These are phyloP conservation scores for Asterophora lycoperdoides DNA, from an alignment of 768 basidiomycete species.

Conservation along the genomic window DNA sequence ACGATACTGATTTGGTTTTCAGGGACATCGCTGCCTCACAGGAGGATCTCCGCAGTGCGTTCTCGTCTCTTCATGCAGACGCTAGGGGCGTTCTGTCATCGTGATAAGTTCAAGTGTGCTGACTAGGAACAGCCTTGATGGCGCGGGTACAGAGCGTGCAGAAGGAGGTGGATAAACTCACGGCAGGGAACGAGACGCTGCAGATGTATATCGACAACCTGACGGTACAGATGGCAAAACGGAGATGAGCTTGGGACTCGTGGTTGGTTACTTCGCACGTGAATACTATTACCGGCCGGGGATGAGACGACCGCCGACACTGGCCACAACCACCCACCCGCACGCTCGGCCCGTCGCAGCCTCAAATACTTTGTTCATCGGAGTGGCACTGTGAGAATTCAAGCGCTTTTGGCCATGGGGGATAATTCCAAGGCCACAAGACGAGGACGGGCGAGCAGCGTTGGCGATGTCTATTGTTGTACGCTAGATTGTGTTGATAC, in stretches of 20 bases:
- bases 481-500: conserved; percentile 3
- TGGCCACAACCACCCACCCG: no score
- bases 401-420: no score
- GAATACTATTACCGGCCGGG: no score
- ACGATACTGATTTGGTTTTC: conserved; percentile 3
- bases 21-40: conserved; percentile 73
- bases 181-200: conserved; percentile 74
- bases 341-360: no score
- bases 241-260: conserved; percentile 40
- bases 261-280: background rate
- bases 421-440: no score
- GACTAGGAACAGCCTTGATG: conserved; percentile 49
- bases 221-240: conserved; percentile 81
- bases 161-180: conserved; percentile 75
- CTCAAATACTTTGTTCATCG: no score
- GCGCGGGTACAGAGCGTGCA: conserved; percentile 65
- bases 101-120: background rate
- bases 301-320: no score
- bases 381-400: no score
- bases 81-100: background rate
- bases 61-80: background rate
- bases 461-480: no score
- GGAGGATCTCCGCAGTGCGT: conserved; percentile 70
- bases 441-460: no score
- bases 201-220: conserved; percentile 90